Evolutionary conservation across 192 early-diverging fungal species (phyloP).

Genomic region (Lunasporangiospora selenospora): DNA sequence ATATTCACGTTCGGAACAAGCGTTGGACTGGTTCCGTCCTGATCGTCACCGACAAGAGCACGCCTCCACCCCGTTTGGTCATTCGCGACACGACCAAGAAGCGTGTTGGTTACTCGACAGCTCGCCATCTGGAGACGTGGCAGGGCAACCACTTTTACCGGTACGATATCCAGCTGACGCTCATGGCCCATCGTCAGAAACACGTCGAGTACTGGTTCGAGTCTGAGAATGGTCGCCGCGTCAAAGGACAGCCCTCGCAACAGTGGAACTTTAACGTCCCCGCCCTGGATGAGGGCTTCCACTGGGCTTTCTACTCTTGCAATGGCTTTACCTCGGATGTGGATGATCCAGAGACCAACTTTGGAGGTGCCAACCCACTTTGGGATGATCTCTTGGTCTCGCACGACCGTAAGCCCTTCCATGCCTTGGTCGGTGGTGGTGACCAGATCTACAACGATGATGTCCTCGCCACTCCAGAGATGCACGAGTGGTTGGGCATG

Average conservation of each 20-base stretch:
- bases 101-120: constrained; percentile 16
- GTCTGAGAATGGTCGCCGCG: constrained; percentile 22
- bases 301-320: constrained; percentile 77
- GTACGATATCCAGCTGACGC: constrained; percentile 27
- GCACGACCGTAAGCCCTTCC: constrained; percentile 68
- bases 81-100: constrained; percentile 32
- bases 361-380: constrained; percentile 56
- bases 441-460: constrained; percentile 78
- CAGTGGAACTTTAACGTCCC: constrained; percentile 54
- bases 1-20: constrained; percentile 55
- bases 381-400: constrained; percentile 74
- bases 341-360: constrained; percentile 54
- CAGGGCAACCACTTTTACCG: constrained; percentile 40
- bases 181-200: constrained; percentile 37
- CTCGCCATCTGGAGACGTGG: constrained; percentile 30
- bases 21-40: constrained; percentile 65
- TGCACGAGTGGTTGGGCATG: constrained; percentile 20
- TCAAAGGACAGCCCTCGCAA: constrained; percentile 25
- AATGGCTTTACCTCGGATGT: constrained; percentile 74
- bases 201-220: constrained; percentile 46
- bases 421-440: constrained; percentile 75
- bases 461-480: constrained; percentile 44
- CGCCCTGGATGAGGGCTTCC: constrained; percentile 58
- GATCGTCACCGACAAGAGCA: constrained; percentile 50
- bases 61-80: constrained; percentile 21